Evolutionary conservation across 1,284 basidiomycete species (phyloP), one percentile per base, ranked within the genome.

Genomic region (Sanguinoderma infundibulare): DNA sequence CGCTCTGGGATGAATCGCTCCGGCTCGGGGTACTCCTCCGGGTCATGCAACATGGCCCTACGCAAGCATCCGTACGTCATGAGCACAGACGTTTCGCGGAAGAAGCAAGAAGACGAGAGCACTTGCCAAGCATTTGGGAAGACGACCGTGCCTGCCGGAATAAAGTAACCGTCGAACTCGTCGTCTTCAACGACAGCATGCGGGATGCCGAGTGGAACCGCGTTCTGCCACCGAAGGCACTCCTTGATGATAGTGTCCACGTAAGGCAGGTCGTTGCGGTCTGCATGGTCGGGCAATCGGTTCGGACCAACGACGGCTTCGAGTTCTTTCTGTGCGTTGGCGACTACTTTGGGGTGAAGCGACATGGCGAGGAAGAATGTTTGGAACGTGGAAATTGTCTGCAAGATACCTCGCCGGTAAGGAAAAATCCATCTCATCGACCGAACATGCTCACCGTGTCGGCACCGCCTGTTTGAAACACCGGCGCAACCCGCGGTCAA

Each of bases 141-240:
- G 67, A 58, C 68, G 46, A 67, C 67, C 2, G 69, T 64, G 4
- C 68, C 57, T 47, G 74, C 72, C 0, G 74, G 69, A 20, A 67
- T 64, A 46, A 63, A 60, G 49, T 67, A 65, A 2, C 65, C 65
- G 12, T 63, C 59, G 52, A 53, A 72, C 62, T 60, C 67, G 65
- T 71, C 59, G 44, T 62, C 64, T 35, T 58, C 60, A 1, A 64
- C 22, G 7, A 56, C 58, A 3, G 44, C 28, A 22, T 64, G 65
- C 12, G 65, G 63, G 42, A 67, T 53, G 39, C 63, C 39, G 1
- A 67, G 47, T 5, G 65, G 63, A 4, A 55, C 36, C 4, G 60
- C 61, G 51, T 59, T 62, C 35, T 63, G 65, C 63, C 63, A 67
- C 14, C 65, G 60, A 9, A 67, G 59, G 12, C 62, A 64, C 46